Evolutionary conservation across 2,329 filamentous ascomycete species (phyloP).

Genomic region (Sphaerostilbella broomeana): DNA sequence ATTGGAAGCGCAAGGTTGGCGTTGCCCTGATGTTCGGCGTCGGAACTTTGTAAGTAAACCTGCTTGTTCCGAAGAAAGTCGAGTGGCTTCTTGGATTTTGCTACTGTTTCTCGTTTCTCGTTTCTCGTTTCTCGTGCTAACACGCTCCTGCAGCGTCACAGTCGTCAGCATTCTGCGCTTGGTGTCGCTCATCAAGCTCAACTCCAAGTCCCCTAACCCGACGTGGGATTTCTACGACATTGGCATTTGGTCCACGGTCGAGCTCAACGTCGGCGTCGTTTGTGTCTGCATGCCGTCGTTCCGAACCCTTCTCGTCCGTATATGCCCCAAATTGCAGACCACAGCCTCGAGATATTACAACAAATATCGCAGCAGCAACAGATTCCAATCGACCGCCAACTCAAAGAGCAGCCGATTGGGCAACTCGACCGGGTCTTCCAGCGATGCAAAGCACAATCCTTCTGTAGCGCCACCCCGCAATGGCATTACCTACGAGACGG

Average conservation of each 20-base stretch:
- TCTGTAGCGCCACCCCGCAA: conserved; percentile 19
- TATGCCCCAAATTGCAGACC: conserved; percentile 32
- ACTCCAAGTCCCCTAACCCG: conserved; percentile 23
- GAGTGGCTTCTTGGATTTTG: background rate
- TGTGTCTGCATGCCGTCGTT: conserved; percentile 34
- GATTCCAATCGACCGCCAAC: conserved; percentile 7
- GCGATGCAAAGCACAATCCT: conserved; percentile 16
- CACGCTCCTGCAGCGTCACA: conserved; percentile 23
- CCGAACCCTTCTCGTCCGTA: conserved; percentile 27
- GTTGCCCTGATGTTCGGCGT: conserved; percentile 45
- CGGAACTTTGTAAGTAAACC: conserved; percentile 35
- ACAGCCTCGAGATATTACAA: conserved; percentile 26
- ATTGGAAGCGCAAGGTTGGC: conserved; percentile 43
- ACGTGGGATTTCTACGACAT: conserved; percentile 31
- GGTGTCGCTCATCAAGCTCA: conserved; percentile 26
- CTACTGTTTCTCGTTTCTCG: too few relatives aligned
- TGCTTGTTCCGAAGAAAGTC: too few relatives aligned
- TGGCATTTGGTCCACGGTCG: conserved; percentile 31
- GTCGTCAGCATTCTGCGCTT: conserved; percentile 34
- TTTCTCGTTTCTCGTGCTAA: too few relatives aligned
- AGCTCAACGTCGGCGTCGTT: conserved; percentile 34
- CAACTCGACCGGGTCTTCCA: conserved; percentile 20
- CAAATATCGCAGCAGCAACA: conserved; percentile 19
- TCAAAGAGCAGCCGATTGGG: conserved; percentile 17
- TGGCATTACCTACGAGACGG: conserved; percentile 28